Evolutionary conservation across 306 rosid species (phyloP), one percentile per base, ranked within the genome.

Genomic region (Lotus japonicus): DNA sequence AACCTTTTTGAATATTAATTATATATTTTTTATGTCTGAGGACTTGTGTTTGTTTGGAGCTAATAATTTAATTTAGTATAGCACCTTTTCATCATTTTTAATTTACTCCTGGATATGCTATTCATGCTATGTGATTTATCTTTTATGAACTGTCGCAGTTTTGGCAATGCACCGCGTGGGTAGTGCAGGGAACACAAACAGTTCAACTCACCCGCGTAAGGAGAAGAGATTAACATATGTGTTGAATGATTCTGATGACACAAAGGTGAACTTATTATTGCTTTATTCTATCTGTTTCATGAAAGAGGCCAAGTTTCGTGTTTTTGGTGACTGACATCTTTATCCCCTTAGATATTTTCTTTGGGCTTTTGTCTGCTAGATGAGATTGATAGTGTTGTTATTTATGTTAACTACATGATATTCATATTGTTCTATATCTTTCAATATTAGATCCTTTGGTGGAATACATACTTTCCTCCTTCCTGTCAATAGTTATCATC

Each of bases 91-190:
- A 9, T 23, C 36, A 49, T 72, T 11, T 41, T 43, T 33, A 35
- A 15, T 31, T 56, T 16, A 57, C 43, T 61, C 26, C n/a, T 66
- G 71, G 33, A 58, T 18, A 11, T 73, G 39, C 46, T 54, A 52
- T 45, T 70, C 46, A 74, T 45, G 36, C 41, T 26, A 58, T 44
- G 42, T 56, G 50, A 72, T 68, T 76, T 15, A 39, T 41, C 41
- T 50, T 77, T 81, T 50, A 45, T 38, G 52, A 17, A 52, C 1
- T 75, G 36, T 68, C 16, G 74, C 74, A 84, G 80, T 70, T 78
- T 88, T 79, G 58, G 88, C 90, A 38, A 94, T 94, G 99, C 99
- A 90, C 87, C 99, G 97, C 28, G 99, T 95, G 83, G 97, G 92
- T 72, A 95, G 99, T 75, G 84, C 95, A 8, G 95, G 97, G 68